Base-by-base conservation (phyloP, 257 asterid genomes). In the Ophiorrhiza pumila region DNA sequence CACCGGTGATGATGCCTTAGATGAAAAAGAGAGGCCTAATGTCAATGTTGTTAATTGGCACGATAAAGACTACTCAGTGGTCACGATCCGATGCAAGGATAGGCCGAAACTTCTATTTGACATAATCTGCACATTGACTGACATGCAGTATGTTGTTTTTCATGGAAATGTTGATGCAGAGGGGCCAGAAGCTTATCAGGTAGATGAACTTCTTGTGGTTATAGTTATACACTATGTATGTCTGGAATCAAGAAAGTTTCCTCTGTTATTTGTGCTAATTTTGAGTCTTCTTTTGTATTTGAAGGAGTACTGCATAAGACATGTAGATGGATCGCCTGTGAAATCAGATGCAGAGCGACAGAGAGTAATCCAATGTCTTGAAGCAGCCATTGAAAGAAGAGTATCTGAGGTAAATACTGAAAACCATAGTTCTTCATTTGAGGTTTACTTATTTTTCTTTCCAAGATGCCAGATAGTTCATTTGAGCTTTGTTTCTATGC, bases 341-440 rank as follows among this genome's bases (percentile, higher is more conserved):
- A 95, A 95, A 78, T 95, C 99, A 5, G 99, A 95, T 76, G 99
- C 99, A 1, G 99, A 95, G 84, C 84, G 97, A 71, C 86, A 92
- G 47, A 83, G 99, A 77, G 96, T 95, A 61, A 80, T 95, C 73
- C 97, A 92, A 1, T 95, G 99, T 80, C 92, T 95, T 46, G 98
- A 92, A 85, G 99, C 99, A 27, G 99, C 99, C 32, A 95, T 95
- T 39, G 86, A 74, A 69, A 84, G 99, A 86, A 77, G 99, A 84
- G 99, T 92, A 43, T 95, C 97, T 46, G 98, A 90, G 80, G 99
- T 95, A 79, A 5, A 58, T 42, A 63, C 70, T 27, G 2, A 37
- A 46, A 41, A 2, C 2, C 18, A 8, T 18, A 20, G 4, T 32
- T 29, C 39, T 1, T 13, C 9, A 12, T 29, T 42, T 27, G 37